Percentiles rank a stretch among this genome's conserved stretches.
Evolutionary conservation across 257 asterid species (phyloP).

Genomic region (Solanum chiquidenum): DNA sequence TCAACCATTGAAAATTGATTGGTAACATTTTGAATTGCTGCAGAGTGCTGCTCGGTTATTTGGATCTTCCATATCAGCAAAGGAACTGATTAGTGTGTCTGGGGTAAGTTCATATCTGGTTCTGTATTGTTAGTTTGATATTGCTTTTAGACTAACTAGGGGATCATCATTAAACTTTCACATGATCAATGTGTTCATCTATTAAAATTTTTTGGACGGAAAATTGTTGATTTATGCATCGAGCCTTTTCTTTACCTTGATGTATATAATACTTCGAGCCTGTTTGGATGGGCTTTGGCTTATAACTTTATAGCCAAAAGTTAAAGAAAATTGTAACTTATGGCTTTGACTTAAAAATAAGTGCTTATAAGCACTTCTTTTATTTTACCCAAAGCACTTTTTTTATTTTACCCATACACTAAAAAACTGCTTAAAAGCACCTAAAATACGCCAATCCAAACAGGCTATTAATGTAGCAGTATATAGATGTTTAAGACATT

Average conservation of each 20-base stretch:
- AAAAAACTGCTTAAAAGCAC: not conserved
- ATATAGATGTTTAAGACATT: not conserved
- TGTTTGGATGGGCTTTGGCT: not conserved
- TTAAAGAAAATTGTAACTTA: not conserved
- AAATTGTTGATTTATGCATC: not conserved
- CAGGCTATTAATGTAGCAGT: not conserved
- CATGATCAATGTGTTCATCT: not conserved
- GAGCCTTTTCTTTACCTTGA: not conserved
- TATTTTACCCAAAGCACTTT: too few relatives aligned
- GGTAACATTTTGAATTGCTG: slow-evolving; percentile 12
- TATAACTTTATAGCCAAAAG: not conserved
- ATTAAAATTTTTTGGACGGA: not conserved
- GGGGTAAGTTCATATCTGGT: slow-evolving; percentile 52
- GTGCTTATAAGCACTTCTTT: not conserved
- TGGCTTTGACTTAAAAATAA: not conserved
- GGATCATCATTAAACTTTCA: not conserved
- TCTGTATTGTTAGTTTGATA: not conserved
- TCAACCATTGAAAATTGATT: not conserved
- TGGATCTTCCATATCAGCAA: slow-evolving; percentile 82
- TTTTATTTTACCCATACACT: not conserved
- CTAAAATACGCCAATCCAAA: not conserved
- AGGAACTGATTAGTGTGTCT: slow-evolving; percentile 72
- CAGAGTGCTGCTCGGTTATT: slow-evolving; percentile 98
- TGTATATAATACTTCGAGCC: not conserved
- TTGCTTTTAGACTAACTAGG: not conserved